phyloP scores from a whole-genome alignment of 352 stramenopile genomes.

The Phytopythium montanum region DNA sequence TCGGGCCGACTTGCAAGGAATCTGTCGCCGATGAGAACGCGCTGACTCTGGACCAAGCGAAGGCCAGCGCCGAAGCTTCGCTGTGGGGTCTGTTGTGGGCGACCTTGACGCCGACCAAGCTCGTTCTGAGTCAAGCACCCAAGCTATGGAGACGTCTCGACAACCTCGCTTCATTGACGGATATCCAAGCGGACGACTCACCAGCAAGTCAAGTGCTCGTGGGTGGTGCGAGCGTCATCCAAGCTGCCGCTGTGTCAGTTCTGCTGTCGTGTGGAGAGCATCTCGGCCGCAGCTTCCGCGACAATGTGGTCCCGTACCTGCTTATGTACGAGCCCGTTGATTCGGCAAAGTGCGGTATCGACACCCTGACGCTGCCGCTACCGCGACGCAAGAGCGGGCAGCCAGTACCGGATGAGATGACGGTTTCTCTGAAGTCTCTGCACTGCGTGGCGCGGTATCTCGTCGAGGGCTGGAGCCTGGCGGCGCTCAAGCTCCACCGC shows the following conservation, averaged over 20 bases:
- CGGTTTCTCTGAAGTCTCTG: conserved; percentile 11
- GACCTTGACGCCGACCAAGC: neutral
- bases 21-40: neutral
- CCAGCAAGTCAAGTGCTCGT: neutral
- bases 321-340: conserved; percentile 18
- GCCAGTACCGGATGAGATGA: neutral
- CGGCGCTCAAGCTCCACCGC: conserved; percentile 6
- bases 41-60: neutral
- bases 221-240: conserved; percentile 18
- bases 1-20: neutral
- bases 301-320: conserved; percentile 19
- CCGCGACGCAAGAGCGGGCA: conserved; percentile 6
- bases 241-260: conserved; percentile 22
- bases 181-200: neutral
- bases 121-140: neutral
- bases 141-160: neutral
- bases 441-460: conserved; percentile 28
- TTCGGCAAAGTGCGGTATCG: neutral
- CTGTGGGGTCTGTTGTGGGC: neutral
- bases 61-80: neutral
- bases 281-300: conserved; percentile 14
- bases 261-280: conserved; percentile 22
- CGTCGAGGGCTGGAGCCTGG: conserved; percentile 26
- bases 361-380: conserved; percentile 12
- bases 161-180: conserved; percentile 5